Base-by-base conservation (phyloP, 495 filamentous ascomycete genomes). In the Pyrenula aspistea region DNA sequence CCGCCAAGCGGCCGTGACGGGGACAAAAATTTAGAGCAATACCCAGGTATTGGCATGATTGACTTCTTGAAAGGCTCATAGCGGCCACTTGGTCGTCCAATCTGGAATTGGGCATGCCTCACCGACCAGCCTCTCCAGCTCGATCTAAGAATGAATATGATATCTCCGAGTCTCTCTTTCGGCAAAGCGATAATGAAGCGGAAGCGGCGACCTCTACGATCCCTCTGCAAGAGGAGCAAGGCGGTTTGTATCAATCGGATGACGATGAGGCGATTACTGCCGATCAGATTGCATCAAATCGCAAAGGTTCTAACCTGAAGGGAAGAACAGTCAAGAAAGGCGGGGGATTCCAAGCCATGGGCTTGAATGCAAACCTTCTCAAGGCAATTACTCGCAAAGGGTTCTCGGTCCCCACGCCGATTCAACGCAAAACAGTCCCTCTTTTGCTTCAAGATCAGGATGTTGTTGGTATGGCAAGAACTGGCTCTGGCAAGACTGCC, bases 281-380 rank as follows among this genome's bases (percentile, higher is more conserved):
- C 24, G 77, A 82, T 58, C 91, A 93, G 65, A 83, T 87, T 0
- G 88, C 88, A 24, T 86, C 87, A 2, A 95, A 96, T 68, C 77
- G 94, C 49, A 97, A 96, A 64, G 68, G 77, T 0, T 75, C 84
- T 12, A 91, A 88, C 63, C 56, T 94, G 1, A 95, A 95, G 63
- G 86, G 89, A 48, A 87, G 86, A 60, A 84, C 83, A 4, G 86
- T 87, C 12, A 96, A 97, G 78, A 95, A 93, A 65, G 88, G 89
- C 49, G 91, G 92, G 64, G 93, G 92, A 49, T 99, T 96, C 67
- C 93, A 98, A 69, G 85, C 86, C 48, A 96, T 98, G 92, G 94
- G 89, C 76, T 75, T 99, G 36, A 93, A 86, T 73, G 68, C 80
- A 24, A 82, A 84, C 51, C 75, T 99, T 12, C 73, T 97, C 24